These are phyloP conservation scores for Cyanidium caldarium DNA, from an alignment of 23 red algal species.

Conservation along the genomic window DNA sequence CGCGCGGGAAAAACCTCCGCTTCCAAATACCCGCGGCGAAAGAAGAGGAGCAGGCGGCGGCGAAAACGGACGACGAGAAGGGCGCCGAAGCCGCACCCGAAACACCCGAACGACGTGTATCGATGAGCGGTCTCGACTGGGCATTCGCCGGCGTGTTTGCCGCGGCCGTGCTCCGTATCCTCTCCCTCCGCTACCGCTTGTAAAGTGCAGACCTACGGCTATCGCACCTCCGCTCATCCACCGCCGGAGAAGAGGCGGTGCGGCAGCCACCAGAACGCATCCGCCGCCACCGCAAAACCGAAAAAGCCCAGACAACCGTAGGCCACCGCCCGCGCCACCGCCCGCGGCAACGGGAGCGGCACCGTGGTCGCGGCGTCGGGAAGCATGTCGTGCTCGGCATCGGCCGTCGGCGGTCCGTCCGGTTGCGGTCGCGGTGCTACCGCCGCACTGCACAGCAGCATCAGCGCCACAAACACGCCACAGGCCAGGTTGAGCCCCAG, in stretches of 20 bases:
- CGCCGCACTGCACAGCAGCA: conserved; percentile 18
- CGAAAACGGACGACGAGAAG: background rate
- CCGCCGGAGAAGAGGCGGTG: background rate
- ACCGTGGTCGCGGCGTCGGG: background rate
- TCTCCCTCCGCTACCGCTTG: background rate
- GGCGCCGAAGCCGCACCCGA: background rate
- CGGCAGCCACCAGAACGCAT: conserved; percentile 1
- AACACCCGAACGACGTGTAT: background rate
- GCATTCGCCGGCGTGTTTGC: background rate
- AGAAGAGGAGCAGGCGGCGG: too few species aligned
- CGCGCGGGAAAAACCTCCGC: too few species aligned
- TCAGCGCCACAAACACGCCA: conserved; percentile 45
- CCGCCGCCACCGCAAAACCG: background rate
- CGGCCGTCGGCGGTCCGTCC: too few species aligned
- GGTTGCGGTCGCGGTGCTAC: too few species aligned
- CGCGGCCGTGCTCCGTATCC: background rate
- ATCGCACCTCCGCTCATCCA: background rate
- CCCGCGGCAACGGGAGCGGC: background rate
- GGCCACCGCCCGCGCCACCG: background rate
- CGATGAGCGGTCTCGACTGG: background rate
- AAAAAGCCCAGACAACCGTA: background rate
- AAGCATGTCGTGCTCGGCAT: too few species aligned
- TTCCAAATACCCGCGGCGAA: too few species aligned
- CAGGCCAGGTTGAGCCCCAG: conserved; percentile 54
- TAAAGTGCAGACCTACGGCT: background rate